Base-by-base conservation (phyloP, 1,284 basidiomycete genomes). In the Rhodotorula sp. region DNA sequence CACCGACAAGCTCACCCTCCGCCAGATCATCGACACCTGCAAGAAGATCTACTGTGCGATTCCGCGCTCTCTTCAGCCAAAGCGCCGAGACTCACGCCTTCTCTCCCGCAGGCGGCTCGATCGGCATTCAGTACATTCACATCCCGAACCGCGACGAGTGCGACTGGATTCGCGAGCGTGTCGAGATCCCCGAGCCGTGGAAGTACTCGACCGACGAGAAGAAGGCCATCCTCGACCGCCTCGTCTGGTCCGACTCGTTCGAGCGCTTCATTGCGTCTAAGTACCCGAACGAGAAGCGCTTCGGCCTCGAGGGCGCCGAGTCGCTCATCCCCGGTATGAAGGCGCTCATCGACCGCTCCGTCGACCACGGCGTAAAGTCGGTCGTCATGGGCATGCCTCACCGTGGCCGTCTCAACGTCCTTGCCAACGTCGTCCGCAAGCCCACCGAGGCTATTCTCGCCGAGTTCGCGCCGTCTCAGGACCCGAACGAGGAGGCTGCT, bases 331-430 rank as follows among this genome's bases (percentile, higher is more conserved):
- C 97, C 58, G 97, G 97, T 79, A 97, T 99, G 94, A 99, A 99
- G 85, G 94, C 94, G 13, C 88, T 99, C 79, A 97, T 99, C 78
- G 97, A 99, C 83, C 91, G 94, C 72, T 95, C 95, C 29, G 97
- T 99, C 79, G 96, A 99, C 78, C 87, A 91, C 78, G 97, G 97
- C 65, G 90, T 97, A 79, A 94, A 95, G 83, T 89, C 93, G 80
- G 90, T 99, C 83, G 97, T 95, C 67, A 94, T 99, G 68, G 96
- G 97, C 80, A 99, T 99, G 97, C 95, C 97, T 51, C 97, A 99
- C 85, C 93, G 97, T 83, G 97, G 97, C 72, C 91, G 96, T 82
- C 88, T 99, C 74, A 99, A 99, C 81, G 94, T 99, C 54, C 88
- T 99, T 76, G 95, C 91, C 77, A 99, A 99, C 83, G 97, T 99